Percentiles rank a stretch among this genome's conserved stretches.
These are phyloP conservation scores for Citrus maxima DNA, from an alignment of 345 rosid species.

Conservation along the genomic window DNA sequence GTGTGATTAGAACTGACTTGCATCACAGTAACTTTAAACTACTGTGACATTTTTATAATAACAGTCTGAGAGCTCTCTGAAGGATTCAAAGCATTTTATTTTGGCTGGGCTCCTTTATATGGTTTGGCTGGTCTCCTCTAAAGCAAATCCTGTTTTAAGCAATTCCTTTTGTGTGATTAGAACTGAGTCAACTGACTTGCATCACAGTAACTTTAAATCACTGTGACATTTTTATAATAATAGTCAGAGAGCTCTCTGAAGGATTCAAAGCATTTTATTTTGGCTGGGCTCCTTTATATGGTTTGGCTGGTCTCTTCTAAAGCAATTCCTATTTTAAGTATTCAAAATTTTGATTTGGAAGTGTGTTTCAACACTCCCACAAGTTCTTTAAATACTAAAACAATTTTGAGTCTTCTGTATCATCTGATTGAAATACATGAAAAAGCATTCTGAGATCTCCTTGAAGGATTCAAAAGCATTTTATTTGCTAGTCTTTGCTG, in stretches of 20 bases:
- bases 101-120: neutral
- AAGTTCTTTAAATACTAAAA: neutral
- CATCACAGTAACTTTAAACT: neutral
- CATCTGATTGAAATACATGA: too few relatives aligned
- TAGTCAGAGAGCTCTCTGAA: neutral
- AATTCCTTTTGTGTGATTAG: neutral
- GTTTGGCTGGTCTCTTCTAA: neutral
- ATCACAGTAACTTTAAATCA: neutral
- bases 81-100: neutral
- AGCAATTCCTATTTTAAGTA: neutral
- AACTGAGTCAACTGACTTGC: neutral
- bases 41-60: neutral
- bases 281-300: neutral
- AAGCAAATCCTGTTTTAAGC: neutral
- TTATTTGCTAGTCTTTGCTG: too few relatives aligned
- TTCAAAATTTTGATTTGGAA: neutral
- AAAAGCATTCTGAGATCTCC: too few relatives aligned
- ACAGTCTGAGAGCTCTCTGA: neutral
- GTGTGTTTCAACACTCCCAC: neutral
- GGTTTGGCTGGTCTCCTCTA: neutral
- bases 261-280: neutral
- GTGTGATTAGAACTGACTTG: neutral
- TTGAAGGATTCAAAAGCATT: too few relatives aligned
- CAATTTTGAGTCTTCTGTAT: too few relatives aligned
- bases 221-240: neutral